These are phyloP conservation scores for Debaryomyces singareniensis DNA, from an alignment of 1,139 yeast species.

Conservation along the genomic window DNA sequence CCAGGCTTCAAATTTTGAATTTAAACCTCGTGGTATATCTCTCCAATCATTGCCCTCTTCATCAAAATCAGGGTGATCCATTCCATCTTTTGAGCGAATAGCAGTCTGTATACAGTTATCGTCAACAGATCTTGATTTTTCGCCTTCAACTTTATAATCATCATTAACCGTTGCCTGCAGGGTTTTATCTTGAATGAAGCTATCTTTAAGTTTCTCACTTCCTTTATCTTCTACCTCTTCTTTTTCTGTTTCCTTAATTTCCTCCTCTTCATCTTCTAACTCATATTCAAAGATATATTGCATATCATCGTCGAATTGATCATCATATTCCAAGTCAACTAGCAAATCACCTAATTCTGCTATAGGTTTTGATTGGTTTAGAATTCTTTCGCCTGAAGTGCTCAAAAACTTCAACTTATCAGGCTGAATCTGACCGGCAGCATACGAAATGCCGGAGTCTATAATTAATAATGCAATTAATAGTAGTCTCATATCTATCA, in stretches of 20 bases:
- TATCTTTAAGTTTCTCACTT: not conserved
- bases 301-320: slow-evolving; percentile 67
- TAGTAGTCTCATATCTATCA: slow-evolving; percentile 44
- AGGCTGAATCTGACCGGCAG: slow-evolving; percentile 10
- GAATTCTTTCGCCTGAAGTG: slow-evolving; percentile 10
- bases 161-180: not conserved
- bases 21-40: slow-evolving; percentile 57
- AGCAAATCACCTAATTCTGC: slow-evolving; percentile 48
- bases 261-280: slow-evolving; percentile 27
- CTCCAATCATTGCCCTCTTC: slow-evolving; percentile 63
- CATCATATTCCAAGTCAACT: slow-evolving; percentile 56
- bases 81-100: slow-evolving; percentile 20
- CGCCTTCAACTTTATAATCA: slow-evolving; percentile 1
- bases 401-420: slow-evolving; percentile 9
- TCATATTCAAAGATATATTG: slow-evolving; percentile 66
- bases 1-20: slow-evolving; percentile 19
- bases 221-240: slow-evolving; percentile 10
- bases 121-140: too few species aligned
- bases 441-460: slow-evolving; percentile 18
- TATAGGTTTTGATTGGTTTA: slow-evolving; percentile 17
- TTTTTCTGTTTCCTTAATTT: slow-evolving; percentile 23
- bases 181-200: slow-evolving; percentile 4
- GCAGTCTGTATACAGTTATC: slow-evolving; percentile 20
- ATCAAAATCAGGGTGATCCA: slow-evolving; percentile 40
- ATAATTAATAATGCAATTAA: slow-evolving; percentile 22